Base-by-base conservation (phyloP, 2,329 filamentous ascomycete species). In the Colletotrichum aenigma region DNA sequence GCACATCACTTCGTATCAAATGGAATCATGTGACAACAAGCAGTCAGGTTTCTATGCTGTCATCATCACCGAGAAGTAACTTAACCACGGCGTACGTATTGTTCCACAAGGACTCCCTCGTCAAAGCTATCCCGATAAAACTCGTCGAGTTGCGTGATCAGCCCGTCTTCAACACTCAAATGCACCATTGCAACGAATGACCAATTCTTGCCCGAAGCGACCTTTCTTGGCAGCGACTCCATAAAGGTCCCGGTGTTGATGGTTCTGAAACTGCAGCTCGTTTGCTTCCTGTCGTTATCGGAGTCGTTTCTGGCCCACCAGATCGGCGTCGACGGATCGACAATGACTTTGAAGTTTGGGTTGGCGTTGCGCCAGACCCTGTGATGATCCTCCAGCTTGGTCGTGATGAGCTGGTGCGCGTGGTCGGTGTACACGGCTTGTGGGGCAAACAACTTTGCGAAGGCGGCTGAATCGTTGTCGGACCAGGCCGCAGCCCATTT, bases 1-100 rank as follows among this genome's bases (percentile, higher is more conserved):
- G 4, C 38, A 43, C 0, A n/a, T 4, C 38, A 9, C 0, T 10
- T n/a, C 18, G 0, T 43, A 2, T 1, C 38, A 8, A n/a, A 43
- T 6, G 16, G 4, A 16, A 43, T 3, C 10, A 18, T n/a, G 1
- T 6, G 1, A 43, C n/a, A 10, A n/a, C 8, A n/a, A n/a, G 34
- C 34, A 38, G 36, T 38, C 36, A 38, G 5, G 36, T 38, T 38
- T 38, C 15, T 38, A 38, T 38, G 36, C 36, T 38, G 36, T 38
- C 36, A 38, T 4, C 36, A 38, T 38, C 36, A 38, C 0, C 7
- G 36, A 38, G 36, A 16, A 38, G 36, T 2, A 38, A 38, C 36
- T 38, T 38, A 38, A 38, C 36, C 6, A 52, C 43, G 43, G 43
- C 43, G 43, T 52, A 24, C 4, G 12, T 52, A 52, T 21, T 52